These are phyloP conservation scores for Solanum paucissectum DNA, from an alignment of 257 asterid genomes.

Conservation along the genomic window DNA sequence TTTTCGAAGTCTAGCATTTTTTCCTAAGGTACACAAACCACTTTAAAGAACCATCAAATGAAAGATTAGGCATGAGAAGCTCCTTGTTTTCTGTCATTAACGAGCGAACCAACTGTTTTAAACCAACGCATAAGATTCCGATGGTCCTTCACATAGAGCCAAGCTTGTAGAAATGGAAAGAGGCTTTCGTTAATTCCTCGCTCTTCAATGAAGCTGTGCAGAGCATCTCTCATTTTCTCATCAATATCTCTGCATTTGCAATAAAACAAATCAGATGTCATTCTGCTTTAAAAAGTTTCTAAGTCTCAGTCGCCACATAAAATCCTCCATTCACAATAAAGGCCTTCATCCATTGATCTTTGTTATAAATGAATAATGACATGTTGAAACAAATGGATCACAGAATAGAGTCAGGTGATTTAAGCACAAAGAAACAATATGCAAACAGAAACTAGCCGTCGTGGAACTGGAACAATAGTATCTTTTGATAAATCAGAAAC, in stretches of 20 bases:
- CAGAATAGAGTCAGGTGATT: background rate
- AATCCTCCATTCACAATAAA: background rate
- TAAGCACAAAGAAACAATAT: background rate
- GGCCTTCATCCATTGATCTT: background rate
- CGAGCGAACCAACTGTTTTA: slow-evolving; percentile 47
- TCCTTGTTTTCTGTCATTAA: slow-evolving; percentile 24
- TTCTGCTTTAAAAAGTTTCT: background rate
- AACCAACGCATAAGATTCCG: slow-evolving; percentile 53
- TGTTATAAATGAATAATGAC: background rate
- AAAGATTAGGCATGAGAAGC: slow-evolving; percentile 12
- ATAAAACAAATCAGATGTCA: background rate
- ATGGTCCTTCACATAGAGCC: slow-evolving; percentile 97
- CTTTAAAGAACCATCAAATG: background rate
- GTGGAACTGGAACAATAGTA: background rate
- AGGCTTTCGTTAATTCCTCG: slow-evolving; percentile 77
- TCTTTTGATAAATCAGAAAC: background rate
- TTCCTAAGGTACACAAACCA: background rate
- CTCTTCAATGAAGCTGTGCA: slow-evolving; percentile 40
- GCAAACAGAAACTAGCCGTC: background rate
- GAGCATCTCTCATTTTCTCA: slow-evolving; percentile 2
- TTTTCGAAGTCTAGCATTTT: background rate
- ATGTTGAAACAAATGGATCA: background rate
- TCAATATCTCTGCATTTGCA: slow-evolving; percentile 9
- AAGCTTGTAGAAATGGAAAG: slow-evolving; percentile 87
- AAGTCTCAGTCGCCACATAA: background rate